Evolutionary conservation across 2,329 filamentous ascomycete genomes (phyloP).

Genomic region (Clonostachys chloroleuca): DNA sequence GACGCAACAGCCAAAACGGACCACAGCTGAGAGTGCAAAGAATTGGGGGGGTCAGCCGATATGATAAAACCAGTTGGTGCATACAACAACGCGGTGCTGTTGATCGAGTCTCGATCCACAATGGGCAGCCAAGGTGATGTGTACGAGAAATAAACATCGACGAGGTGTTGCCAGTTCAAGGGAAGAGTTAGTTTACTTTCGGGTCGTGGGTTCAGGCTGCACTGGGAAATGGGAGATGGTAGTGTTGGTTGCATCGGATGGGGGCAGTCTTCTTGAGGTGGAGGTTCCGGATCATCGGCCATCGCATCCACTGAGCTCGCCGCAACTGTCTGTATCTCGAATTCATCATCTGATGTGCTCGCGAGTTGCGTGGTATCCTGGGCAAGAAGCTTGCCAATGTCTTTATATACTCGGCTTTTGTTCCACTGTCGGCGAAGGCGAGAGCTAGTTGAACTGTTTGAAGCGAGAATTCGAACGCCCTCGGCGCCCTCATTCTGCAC

Average conservation of each 20-base stretch:
- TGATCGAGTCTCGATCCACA: conserved; percentile 59
- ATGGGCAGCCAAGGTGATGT: conserved; percentile 76
- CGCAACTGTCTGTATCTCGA: too few relatives aligned
- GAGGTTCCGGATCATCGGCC: not conserved
- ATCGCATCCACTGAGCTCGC: not conserved
- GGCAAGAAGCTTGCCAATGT: conserved; percentile 59
- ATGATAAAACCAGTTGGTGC: conserved; percentile 21
- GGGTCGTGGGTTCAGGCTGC: not conserved
- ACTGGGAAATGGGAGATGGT: not conserved
- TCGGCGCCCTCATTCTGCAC: conserved; percentile 7
- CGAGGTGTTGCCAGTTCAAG: conserved; percentile 50
- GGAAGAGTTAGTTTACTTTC: conserved; percentile 29
- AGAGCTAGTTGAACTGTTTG: conserved; percentile 44
- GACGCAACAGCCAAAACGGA: conserved; percentile 53
- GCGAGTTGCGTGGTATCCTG: conserved; percentile 12
- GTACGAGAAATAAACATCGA: conserved; percentile 72
- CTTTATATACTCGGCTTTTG: conserved; percentile 55
- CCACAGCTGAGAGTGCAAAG: conserved; percentile 53
- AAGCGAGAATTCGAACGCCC: conserved; percentile 37
- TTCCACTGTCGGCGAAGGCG: conserved; percentile 59
- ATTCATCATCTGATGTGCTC: not conserved
- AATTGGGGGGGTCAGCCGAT: conserved; percentile 18
- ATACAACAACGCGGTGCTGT: conserved; percentile 41
- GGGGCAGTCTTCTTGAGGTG: not conserved
- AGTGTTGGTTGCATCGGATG: too few relatives aligned